Evolutionary conservation across 495 filamentous ascomycete genomes (phyloP).

Genomic region (Aspergillus affinis): DNA sequence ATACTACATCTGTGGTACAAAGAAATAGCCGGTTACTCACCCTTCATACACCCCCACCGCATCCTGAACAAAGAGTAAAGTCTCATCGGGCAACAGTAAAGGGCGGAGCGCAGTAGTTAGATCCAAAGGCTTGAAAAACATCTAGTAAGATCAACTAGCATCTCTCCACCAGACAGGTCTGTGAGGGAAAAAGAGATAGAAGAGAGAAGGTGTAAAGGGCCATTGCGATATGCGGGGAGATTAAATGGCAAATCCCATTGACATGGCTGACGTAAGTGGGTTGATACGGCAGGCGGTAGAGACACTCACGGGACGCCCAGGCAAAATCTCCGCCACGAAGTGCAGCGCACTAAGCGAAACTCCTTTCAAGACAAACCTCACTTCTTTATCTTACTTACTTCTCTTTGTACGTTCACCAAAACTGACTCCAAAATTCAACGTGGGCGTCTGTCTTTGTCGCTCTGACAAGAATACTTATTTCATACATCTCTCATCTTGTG

Average conservation of each 20-base stretch:
- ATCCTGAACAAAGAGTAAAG: slow-evolving; percentile 92
- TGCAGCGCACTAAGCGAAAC: slow-evolving; percentile 9
- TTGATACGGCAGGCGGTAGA: slow-evolving; percentile 8
- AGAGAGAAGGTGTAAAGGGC: background rate
- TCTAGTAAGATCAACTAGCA: slow-evolving; percentile 58
- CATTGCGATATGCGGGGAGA: background rate
- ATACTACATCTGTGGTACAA: background rate
- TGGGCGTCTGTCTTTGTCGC: background rate
- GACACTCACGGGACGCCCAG: slow-evolving; percentile 3
- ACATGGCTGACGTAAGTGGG: slow-evolving; percentile 10
- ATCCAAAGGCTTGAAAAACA: slow-evolving; percentile 93
- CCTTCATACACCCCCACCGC: slow-evolving; percentile 97
- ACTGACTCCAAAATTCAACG: background rate
- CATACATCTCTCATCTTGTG: slow-evolving; percentile 3
- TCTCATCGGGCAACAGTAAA: slow-evolving; percentile 84
- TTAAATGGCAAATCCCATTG: background rate
- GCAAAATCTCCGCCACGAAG: slow-evolving; percentile 18
- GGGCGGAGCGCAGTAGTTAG: slow-evolving; percentile 94
- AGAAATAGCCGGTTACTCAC: slow-evolving; percentile 51
- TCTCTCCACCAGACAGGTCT: slow-evolving; percentile 28
- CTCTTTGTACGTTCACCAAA: slow-evolving; percentile 1
- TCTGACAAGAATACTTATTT: background rate
- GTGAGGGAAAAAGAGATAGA: background rate
- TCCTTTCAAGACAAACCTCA: slow-evolving; percentile 6
- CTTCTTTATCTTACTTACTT: slow-evolving; percentile 8